Evolutionary conservation across 352 stramenopile genomes (phyloP).

Genomic region (Globisporangium carolinianum): DNA sequence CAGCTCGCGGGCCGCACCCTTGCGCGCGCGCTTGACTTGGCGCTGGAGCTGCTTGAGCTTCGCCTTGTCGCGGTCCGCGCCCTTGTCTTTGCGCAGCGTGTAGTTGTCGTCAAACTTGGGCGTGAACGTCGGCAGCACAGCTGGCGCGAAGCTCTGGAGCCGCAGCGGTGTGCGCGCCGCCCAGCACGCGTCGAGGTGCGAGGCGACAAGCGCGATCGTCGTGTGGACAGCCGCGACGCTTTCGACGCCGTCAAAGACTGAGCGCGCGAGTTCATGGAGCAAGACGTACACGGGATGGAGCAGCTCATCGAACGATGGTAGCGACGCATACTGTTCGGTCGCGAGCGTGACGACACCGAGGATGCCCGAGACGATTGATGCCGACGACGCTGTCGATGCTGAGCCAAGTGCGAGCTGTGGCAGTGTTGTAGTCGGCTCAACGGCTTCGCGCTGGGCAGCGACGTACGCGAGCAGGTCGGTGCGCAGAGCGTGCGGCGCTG

Average conservation of each 20-base stretch:
- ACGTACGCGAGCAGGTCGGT: constrained; percentile 42
- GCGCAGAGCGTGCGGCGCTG: constrained; percentile 36
- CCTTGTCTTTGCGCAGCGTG: constrained; percentile 89
- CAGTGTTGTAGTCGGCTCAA: constrained; percentile 14
- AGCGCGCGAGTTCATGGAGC: constrained; percentile 50
- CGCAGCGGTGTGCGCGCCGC: constrained; percentile 45
- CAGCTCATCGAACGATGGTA: constrained; percentile 72
- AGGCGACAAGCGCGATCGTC: constrained; percentile 42
- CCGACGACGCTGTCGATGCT: constrained; percentile 34
- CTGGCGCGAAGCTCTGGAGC: constrained; percentile 68
- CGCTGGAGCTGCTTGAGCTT: constrained; percentile 89
- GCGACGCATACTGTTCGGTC: constrained; percentile 44
- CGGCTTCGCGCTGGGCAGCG: constrained; percentile 2
- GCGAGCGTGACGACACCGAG: constrained; percentile 40
- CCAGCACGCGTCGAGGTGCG: constrained; percentile 40
- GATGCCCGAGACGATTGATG: constrained; percentile 36
- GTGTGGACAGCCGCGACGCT: constrained; percentile 28
- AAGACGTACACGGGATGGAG: constrained; percentile 67
- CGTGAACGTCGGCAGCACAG: constrained; percentile 69
- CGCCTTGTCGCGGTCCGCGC: constrained; percentile 69
- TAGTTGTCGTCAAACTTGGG: constrained; percentile 92
- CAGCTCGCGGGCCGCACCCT: constrained; percentile 93
- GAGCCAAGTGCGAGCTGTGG: constrained; percentile 32
- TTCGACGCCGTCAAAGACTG: constrained; percentile 16
- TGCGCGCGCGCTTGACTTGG: constrained; percentile 96